Conservation (phyloP, 140 eudicot genomes). For the Senecio squalidus region DNA sequence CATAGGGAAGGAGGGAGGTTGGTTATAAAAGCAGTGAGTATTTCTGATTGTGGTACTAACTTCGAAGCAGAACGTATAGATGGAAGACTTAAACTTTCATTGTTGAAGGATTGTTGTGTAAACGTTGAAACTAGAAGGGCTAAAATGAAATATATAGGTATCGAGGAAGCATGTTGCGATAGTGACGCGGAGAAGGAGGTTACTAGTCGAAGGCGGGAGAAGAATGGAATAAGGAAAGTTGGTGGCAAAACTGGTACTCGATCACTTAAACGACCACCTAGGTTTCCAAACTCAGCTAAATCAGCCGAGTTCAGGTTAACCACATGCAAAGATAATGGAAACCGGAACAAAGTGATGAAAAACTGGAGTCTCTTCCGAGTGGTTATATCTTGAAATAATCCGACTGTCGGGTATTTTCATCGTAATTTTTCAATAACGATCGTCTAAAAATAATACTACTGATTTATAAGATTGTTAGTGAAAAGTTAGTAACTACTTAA, state of each 20-base stretch:
- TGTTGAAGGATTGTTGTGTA: slow-evolving; percentile 21
- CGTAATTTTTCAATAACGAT: background rate
- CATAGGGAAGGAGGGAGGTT: slow-evolving; percentile 73
- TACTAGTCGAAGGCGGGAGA: slow-evolving; percentile 19
- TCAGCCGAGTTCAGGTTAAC: slow-evolving; percentile 12
- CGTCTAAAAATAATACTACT: slow-evolving; percentile 4
- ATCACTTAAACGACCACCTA: background rate
- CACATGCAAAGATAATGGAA: slow-evolving; percentile 44
- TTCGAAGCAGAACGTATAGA: slow-evolving; percentile 62
- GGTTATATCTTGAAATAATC: slow-evolving; percentile 37
- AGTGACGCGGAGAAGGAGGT: slow-evolving; percentile 24
- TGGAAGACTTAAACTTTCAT: slow-evolving; percentile 65
- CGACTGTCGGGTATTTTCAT: background rate
- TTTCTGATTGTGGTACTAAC: slow-evolving; percentile 31
- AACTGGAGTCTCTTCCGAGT: slow-evolving; percentile 59
- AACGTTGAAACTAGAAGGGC: slow-evolving; percentile 11
- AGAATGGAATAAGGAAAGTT: slow-evolving; percentile 18
- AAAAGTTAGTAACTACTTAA: background rate
- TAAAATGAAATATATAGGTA: slow-evolving; percentile 1
- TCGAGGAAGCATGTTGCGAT: slow-evolving; percentile 11
- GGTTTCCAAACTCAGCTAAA: slow-evolving; percentile 3
- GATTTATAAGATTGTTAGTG: background rate
- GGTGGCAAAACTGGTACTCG: slow-evolving; percentile 18
- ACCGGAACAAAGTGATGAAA: slow-evolving; percentile 37
- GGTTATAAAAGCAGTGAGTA: slow-evolving; percentile 56